Base-by-base conservation (phyloP, 805 yeast genomes). In the Maudiozyma saulgeensis region DNA sequence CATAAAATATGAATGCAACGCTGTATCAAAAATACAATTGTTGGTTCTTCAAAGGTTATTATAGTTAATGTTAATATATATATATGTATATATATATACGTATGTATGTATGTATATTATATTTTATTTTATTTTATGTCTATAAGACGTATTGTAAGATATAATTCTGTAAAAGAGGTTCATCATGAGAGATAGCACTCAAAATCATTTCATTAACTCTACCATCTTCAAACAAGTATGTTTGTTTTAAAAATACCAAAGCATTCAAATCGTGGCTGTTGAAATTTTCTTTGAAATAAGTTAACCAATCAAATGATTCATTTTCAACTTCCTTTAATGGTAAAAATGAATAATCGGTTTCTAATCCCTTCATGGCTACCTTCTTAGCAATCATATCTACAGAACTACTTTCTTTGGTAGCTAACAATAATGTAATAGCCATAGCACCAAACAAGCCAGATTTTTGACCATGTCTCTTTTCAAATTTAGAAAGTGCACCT, bases 331-430 rank as follows among this genome's bases (percentile, higher is more conserved):
- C 58, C 18, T 49, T 54, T 3, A 52, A 21, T n/a, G 66, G 62
- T 4, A 64, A 45, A 1, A 49, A 53, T 13, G 52, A 35, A 37
- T 52, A 55, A 26, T 59, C 60, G 21, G 57, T 56, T 51, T 61
- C 66, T 8, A 62, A 44, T 11, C 64, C 63, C 45, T 58, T 64
- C 7, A 51, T 21, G 13, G 66, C 68, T 7, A 66, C 66, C 48
- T 56, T 60, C 48, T 66, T 64, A 31, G 65, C 62, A 44, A 66
- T 58, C 9, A 46, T 52, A 39, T 66, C 69, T 44, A 54, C 59
- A 5, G 51, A 23, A 9, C 51, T 28, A 12, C 51, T 51, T 6
- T 59, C 61, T 41, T 41, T 56, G 2, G 64, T 57, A 2, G 62
- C 57, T 12, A 56, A 49, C 13, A 61, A 49, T 35, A 64, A 52